phyloP scores from a whole-genome alignment of 164 flowering plant genomes.

The Houttuynia cordata region DNA sequence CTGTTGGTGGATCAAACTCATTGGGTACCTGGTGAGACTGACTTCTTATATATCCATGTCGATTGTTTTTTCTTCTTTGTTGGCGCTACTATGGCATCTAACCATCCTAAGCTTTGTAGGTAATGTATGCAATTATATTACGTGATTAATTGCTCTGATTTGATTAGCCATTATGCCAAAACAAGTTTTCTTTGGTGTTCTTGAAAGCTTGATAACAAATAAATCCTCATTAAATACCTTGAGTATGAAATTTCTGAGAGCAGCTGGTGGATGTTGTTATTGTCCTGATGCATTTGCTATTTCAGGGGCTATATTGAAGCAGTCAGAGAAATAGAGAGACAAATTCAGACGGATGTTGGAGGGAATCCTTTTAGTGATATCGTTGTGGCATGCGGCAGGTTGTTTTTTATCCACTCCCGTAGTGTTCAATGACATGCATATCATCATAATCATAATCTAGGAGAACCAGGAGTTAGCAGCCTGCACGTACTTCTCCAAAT shows the following conservation, averaged over 20 bases:
- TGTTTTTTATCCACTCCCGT: neutral
- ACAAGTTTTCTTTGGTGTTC: no score
- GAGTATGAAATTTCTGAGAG: no score
- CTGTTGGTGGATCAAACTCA: conserved; percentile 96
- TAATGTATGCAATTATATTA: no score
- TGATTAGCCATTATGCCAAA: no score
- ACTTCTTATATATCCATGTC: neutral
- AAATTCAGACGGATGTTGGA: conserved; percentile 23
- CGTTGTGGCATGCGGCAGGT: conserved; percentile 96
- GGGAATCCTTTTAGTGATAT: conserved; percentile 55
- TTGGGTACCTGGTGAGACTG: conserved; percentile 71
- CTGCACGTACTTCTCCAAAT: no score
- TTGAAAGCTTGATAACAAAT: no score
- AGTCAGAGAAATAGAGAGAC: conserved; percentile 70
- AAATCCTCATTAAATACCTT: no score
- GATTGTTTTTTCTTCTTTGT: neutral
- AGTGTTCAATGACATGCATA: neutral
- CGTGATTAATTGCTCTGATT: no score
- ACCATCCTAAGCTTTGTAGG: no score
- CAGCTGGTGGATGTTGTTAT: neutral
- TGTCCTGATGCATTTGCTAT: neutral
- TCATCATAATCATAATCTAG: neutral
- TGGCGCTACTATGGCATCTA: neutral
- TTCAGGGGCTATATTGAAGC: conserved; percentile 92
- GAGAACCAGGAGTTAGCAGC: no score